A percentile compares a stretch with the other conserved stretches of the same genome.
These are phyloP conservation scores for Monilinia aucupariae DNA, from an alignment of 2,329 filamentous ascomycete genomes.

Conservation along the genomic window DNA sequence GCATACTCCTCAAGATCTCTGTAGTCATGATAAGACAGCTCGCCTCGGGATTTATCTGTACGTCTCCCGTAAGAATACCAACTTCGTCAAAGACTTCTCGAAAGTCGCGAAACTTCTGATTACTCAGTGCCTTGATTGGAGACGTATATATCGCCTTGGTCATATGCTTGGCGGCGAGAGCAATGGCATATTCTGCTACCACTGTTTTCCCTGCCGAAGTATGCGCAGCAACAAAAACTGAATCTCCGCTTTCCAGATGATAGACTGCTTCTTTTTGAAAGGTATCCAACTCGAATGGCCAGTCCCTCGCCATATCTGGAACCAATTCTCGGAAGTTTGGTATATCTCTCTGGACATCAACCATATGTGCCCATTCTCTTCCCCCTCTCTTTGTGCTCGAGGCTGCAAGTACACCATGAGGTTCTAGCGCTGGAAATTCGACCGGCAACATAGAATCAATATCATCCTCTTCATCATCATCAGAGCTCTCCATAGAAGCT, in stretches of 20 bases:
- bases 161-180: conserved; percentile 95
- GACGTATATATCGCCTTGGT: conserved; percentile 99
- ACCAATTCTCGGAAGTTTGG: conserved; percentile 91
- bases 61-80: conserved; percentile 92
- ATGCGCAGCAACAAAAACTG: conserved; percentile 95
- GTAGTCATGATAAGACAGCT: conserved; percentile 99
- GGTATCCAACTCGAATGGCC: conserved; percentile 94
- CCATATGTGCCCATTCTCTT: conserved; percentile 96
- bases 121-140: conserved; percentile 95
- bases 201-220: conserved; percentile 98
- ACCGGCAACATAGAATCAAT: conserved; percentile 86
- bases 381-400: conserved; percentile 68
- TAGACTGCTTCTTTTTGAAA: conserved; percentile 99
- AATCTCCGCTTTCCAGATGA: conserved; percentile 92
- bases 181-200: conserved; percentile 96
- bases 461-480: conserved; percentile 49
- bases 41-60: conserved; percentile 95
- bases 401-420: conserved; percentile 68
- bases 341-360: conserved; percentile 88
- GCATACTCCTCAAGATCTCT: conserved; percentile 95
- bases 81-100: conserved; percentile 87
- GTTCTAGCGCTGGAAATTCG: conserved; percentile 87
- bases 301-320: conserved; percentile 91
- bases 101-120: conserved; percentile 98
- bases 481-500: conserved; percentile 34